phyloP scores from a whole-genome alignment of 768 basidiomycete species.

The Daedaleopsis nitida region DNA sequence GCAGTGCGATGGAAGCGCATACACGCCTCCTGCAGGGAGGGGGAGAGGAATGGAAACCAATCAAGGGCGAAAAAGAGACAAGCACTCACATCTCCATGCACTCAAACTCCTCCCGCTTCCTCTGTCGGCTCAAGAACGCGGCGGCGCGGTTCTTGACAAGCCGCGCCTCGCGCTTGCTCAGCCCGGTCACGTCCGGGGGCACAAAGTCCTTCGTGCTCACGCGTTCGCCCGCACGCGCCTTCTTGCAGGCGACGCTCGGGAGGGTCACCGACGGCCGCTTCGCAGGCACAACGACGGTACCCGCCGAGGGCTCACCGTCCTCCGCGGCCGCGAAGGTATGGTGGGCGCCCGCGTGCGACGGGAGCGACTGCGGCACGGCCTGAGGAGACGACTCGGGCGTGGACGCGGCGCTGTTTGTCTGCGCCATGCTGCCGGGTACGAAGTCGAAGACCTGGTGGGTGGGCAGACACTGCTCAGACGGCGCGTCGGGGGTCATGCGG shows the following conservation, averaged over 20 bases:
- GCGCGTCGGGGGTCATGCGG: constrained; percentile 47
- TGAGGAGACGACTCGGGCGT: constrained; percentile 27
- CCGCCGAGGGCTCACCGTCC: constrained; percentile 24
- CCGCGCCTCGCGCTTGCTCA: constrained; percentile 88
- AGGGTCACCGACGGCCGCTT: constrained; percentile 28
- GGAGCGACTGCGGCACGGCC: constrained; percentile 34
- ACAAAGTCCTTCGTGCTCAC: constrained; percentile 79
- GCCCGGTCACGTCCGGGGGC: constrained; percentile 85
- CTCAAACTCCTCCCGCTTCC: constrained; percentile 92
- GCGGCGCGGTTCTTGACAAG: constrained; percentile 92
- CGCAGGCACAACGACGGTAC: constrained; percentile 33
- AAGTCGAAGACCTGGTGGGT: constrained; percentile 78
- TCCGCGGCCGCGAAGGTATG: constrained; percentile 26
- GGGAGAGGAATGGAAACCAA: constrained; percentile 5
- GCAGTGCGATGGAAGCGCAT: neutral
- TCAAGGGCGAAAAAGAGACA: constrained; percentile 11
- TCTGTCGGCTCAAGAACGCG: constrained; percentile 87
- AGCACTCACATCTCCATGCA: constrained; percentile 82
- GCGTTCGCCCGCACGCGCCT: constrained; percentile 50
- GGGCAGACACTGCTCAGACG: constrained; percentile 58
- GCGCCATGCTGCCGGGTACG: constrained; percentile 38
- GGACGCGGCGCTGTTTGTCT: constrained; percentile 30
- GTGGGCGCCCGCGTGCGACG: constrained; percentile 28
- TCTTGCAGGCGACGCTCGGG: constrained; percentile 37
- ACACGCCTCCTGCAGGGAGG: neutral